Base-by-base conservation (phyloP, 2,329 filamentous ascomycete genomes). In the Colletotrichum orchidophilum region DNA sequence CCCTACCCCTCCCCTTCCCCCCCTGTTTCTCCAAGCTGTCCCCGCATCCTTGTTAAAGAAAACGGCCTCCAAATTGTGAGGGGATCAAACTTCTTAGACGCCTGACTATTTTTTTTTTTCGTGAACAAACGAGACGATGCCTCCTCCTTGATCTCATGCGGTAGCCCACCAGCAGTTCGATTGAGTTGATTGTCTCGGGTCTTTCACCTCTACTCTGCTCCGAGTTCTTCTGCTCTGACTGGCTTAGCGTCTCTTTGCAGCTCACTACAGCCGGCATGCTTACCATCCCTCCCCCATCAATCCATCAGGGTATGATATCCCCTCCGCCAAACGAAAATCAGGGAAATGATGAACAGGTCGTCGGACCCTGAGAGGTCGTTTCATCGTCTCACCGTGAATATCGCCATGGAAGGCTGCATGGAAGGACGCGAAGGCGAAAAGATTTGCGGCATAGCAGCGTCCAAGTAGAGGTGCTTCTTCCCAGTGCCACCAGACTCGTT, bases 21-120 rank as follows among this genome's bases (percentile, higher is more conserved):
- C 57, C 42, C 50, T 49, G 35, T 52, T 62, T 53, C 39, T 62
- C 42, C 57, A 58, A 55, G 21, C 27, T 50, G 31, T 54, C 57
- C 52, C 63, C 49, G 50, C 63, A 61, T 42, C 29, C 39, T 60
- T 39, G 52, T 42, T 62, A 33, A 62, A 71, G 68, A 70, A 60
- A 13, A 42, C 35, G 46, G 31, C 46, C 31, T 66, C 33, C 29
- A 65, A 27, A 11, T 53, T 31, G 53, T 58, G 46, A 39, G 5
- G 46, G 13, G 29, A 60, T n/a, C 24, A 33, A 29, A 54, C 15
- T 5, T 15, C 24, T 21, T 42, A 49, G 39, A 31, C 57, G 54
- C 62, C 26, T 54, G 64, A 54, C 27, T 29, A 35, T 42, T 15
- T 50, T 46, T 42, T 15, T 50, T 46, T 31, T 9, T 13, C 18